These are phyloP conservation scores for Bondarzewia mesenterica DNA, from an alignment of 1,284 basidiomycete species.

Conservation along the genomic window DNA sequence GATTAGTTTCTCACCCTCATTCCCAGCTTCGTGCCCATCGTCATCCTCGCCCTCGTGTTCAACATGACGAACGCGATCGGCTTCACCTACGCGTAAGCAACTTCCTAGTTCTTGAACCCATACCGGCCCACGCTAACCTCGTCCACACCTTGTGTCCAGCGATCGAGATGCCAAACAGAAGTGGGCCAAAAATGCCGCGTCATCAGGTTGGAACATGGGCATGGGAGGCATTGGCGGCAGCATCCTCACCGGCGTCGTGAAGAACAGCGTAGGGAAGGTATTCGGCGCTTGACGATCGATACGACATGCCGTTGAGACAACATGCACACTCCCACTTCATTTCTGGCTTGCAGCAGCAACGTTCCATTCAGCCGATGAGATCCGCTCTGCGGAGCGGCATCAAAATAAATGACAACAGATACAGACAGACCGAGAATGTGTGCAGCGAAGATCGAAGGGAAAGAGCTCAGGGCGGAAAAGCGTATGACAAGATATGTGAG, in stretches of 20 bases:
- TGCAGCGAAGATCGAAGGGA: constrained; percentile 1
- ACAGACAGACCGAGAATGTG: background rate
- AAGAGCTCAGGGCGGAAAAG: background rate
- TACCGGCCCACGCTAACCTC: constrained; percentile 1
- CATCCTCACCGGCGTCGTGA: constrained; percentile 70
- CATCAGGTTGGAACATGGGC: constrained; percentile 55
- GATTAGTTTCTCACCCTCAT: background rate
- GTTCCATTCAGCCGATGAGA: constrained; percentile 3
- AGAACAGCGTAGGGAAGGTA: constrained; percentile 72
- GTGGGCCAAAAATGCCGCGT: constrained; percentile 66
- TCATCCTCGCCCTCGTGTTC: constrained; percentile 83
- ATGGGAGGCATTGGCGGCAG: constrained; percentile 75
- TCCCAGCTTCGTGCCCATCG: constrained; percentile 77
- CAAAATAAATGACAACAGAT: constrained; percentile 4
- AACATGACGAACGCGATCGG: constrained; percentile 88
- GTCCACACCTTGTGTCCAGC: constrained; percentile 29
- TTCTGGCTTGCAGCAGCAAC: background rate
- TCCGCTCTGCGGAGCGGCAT: constrained; percentile 9
- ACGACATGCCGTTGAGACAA: background rate
- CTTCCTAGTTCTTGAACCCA: constrained; percentile 1
- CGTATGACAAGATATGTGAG: background rate
- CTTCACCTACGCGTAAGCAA: constrained; percentile 81
- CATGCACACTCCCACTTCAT: background rate
- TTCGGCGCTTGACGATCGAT: constrained; percentile 32
- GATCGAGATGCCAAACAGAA: constrained; percentile 84